Evolutionary conservation across 495 filamentous ascomycete species (phyloP).

Genomic region (Beverwykella pulmonaria): DNA sequence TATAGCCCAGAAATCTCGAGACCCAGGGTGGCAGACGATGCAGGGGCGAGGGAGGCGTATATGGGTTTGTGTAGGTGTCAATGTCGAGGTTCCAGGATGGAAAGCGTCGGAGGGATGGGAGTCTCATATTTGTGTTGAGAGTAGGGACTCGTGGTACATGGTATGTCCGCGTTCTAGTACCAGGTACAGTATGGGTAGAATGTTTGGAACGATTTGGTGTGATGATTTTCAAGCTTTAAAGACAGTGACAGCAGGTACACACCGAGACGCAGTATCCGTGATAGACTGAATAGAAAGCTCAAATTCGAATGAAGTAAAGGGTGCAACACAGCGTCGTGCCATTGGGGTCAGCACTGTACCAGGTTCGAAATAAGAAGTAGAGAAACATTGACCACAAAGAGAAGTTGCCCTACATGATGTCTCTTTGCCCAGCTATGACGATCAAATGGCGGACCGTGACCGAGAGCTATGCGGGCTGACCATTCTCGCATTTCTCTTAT

Average conservation of each 20-base stretch:
- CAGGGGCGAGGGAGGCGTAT: constrained; percentile 40
- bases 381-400: no score
- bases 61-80: constrained; percentile 41
- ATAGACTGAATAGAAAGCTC: no score
- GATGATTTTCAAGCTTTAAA: no score
- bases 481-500: constrained; percentile 7
- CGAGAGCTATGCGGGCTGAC: not conserved
- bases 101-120: not conserved
- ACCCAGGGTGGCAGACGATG: constrained; percentile 37
- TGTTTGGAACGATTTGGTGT: no score
- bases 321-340: no score
- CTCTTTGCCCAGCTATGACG: not conserved
- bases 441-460: not conserved
- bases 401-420: not conserved
- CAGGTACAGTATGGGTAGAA: no score
- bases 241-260: no score
- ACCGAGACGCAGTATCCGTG: no score
- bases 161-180: not conserved
- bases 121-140: not conserved
- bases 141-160: not conserved
- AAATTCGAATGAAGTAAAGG: no score
- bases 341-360: no score
- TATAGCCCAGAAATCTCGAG: constrained; percentile 42
- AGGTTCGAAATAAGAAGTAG: no score
- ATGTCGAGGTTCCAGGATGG: constrained; percentile 40